A percentile compares a stretch with the other conserved stretches of the same genome.
Conservation (phyloP, 2,329 filamentous ascomycete species). For the Arachnomyces sp. region DNA sequence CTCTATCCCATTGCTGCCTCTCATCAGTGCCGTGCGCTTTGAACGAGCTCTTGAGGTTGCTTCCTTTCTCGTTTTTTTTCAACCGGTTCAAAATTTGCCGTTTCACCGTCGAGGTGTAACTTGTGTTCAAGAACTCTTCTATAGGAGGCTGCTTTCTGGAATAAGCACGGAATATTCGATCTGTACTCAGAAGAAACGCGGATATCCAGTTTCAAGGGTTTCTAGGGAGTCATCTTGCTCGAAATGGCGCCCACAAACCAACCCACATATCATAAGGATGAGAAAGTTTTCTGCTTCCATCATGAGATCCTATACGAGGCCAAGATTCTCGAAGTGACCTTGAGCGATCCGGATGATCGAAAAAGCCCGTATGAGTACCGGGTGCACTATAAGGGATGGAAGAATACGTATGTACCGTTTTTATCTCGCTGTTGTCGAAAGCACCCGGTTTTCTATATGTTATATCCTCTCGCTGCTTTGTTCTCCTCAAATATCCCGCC, state of each 20-base stretch:
- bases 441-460: too few species aligned
- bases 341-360: slow-evolving; percentile 56
- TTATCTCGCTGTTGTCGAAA: slow-evolving; percentile 8
- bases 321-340: slow-evolving; percentile 76
- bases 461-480: not conserved
- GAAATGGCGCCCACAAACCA: slow-evolving; percentile 54
- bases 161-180: too few species aligned
- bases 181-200: too few species aligned
- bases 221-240: slow-evolving; percentile 26
- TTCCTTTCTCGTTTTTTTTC: too few species aligned
- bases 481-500: not conserved
- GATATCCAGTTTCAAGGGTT: slow-evolving; percentile 1
- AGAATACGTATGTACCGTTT: slow-evolving; percentile 66
- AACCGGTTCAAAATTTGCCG: too few species aligned
- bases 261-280: slow-evolving; percentile 62
- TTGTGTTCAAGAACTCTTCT: too few species aligned
- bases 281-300: slow-evolving; percentile 94
- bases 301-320: slow-evolving; percentile 96
- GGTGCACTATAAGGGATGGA: slow-evolving; percentile 99
- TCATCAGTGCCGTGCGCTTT: too few species aligned
- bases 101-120: too few species aligned
- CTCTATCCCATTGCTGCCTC: too few species aligned
- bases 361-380: slow-evolving; percentile 76
- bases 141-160: too few species aligned
- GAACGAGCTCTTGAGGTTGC: too few species aligned